Evolutionary conservation across 176 grass and related monocot species (phyloP), one percentile per base, ranked within the genome.

Genomic region (Eragrostis curvula): DNA sequence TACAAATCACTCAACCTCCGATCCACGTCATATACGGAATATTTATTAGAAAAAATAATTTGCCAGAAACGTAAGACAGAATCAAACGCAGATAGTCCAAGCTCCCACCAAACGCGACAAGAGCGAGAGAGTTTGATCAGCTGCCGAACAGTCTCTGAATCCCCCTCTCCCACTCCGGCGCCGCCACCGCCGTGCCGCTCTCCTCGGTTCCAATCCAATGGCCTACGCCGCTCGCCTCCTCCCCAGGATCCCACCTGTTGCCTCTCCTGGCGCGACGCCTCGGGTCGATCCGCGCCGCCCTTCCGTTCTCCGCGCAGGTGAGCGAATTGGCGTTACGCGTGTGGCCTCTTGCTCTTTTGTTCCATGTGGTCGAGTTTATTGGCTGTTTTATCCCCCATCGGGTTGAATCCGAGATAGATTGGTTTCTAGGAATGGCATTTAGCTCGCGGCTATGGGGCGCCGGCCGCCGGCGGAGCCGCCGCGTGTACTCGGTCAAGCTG

Each of bases 381-480:
- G 5, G 29, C 21, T 8, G 29, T 36, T 8, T 32, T 73, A 13
- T 29, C 28, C 49, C 49, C 20, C 43, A 72, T 40, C 44, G 27
- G 18, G 68, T 6, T 28, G 44, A 49, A 23, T 40, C 43, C 0
- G 44, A 83, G 8, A 65, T 50, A 59, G 44, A 64, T 28, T 47
- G 20, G 39, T 32, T 53, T 15, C 12, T 28, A 28, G 29, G 44
- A 74, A 46, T 12, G 51, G 23, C 45, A 12, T 30, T n/a, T 72
- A 50, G 56, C 42, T 45, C 60, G 44, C 79, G 68, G 53, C 30
- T 49, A 25, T 62, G 53, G 12, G 12, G 18, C 42, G 69, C 80
- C 57, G 80, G 81, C 70, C 56, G 80, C 61, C 77, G 77, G 77
- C 62, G 46, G 12, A 67, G 29, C 62, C 29, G 62, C 47, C 0